phyloP scores from a whole-genome alignment of 2,329 filamentous ascomycete species.

The Neofusicoccum sp. region DNA sequence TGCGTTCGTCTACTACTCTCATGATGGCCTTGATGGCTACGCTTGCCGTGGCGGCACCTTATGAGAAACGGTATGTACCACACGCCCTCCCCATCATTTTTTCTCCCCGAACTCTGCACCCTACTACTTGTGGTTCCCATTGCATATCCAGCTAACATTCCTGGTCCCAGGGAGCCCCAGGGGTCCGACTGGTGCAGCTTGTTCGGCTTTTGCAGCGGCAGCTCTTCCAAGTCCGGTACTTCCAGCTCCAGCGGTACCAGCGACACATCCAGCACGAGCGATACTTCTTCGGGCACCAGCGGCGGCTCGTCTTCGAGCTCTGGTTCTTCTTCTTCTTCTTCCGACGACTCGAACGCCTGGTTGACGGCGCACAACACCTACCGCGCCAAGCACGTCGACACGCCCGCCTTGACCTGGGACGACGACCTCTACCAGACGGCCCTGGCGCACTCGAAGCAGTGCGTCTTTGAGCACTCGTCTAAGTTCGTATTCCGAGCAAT shows the following conservation, averaged over 20 bases:
- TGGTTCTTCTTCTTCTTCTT: neutral
- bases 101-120: no score
- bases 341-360: neutral
- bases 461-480: conserved; percentile 69
- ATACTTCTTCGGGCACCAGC: no score
- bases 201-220: neutral
- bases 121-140: no score
- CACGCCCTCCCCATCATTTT: no score
- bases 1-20: no score
- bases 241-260: neutral
- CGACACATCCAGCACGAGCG: neutral
- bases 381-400: conserved; percentile 77
- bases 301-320: neutral
- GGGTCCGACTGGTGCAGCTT: no score
- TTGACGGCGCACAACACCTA: conserved; percentile 68
- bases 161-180: no score
- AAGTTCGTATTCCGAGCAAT: conserved; percentile 42
- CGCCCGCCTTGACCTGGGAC: conserved; percentile 67
- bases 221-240: neutral
- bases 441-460: conserved; percentile 72
- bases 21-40: no score
- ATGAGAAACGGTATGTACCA: no score
- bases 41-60: no score
- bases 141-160: no score
- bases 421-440: conserved; percentile 55